Percentiles rank a stretch among this genome's conserved stretches.
phyloP scores from a whole-genome alignment of 805 yeast species.

The Kazachstania africana region DNA sequence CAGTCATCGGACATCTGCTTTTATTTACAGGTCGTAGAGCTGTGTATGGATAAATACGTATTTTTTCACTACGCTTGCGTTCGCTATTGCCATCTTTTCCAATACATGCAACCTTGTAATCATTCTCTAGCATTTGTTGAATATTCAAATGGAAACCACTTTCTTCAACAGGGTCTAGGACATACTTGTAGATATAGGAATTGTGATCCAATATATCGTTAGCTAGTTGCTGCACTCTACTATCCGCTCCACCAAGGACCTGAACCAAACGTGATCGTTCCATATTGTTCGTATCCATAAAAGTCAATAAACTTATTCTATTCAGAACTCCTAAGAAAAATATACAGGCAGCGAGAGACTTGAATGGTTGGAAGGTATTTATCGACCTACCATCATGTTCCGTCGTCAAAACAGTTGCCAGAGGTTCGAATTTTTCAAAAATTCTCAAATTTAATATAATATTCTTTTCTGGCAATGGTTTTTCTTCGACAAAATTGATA shows the following conservation, averaged over 20 bases:
- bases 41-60: not conserved
- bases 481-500: slow-evolving; percentile 4
- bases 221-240: slow-evolving; percentile 21
- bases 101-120: not conserved
- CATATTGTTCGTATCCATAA: not conserved
- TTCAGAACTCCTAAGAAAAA: slow-evolving; percentile 3
- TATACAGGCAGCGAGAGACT: no score
- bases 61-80: no score
- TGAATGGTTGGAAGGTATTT: slow-evolving; percentile 1
- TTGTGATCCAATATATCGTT: slow-evolving; percentile 15
- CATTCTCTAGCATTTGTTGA: slow-evolving; percentile 10
- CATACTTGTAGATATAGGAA: slow-evolving; percentile 13
- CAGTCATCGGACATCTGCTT: no score
- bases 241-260: slow-evolving; percentile 32
- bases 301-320: not conserved
- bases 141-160: slow-evolving; percentile 18
- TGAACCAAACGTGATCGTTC: not conserved
- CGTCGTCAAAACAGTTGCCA: not conserved
- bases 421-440: not conserved
- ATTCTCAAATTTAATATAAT: slow-evolving; percentile 1
- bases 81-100: no score
- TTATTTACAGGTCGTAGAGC: not conserved
- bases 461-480: slow-evolving; percentile 5
- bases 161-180: slow-evolving; percentile 14
- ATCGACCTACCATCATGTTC: not conserved